Percentiles rank a stretch among this genome's conserved stretches.
These are phyloP conservation scores for Ligustrum vulgare DNA, from an alignment of 257 asterid genomes.

Conservation along the genomic window DNA sequence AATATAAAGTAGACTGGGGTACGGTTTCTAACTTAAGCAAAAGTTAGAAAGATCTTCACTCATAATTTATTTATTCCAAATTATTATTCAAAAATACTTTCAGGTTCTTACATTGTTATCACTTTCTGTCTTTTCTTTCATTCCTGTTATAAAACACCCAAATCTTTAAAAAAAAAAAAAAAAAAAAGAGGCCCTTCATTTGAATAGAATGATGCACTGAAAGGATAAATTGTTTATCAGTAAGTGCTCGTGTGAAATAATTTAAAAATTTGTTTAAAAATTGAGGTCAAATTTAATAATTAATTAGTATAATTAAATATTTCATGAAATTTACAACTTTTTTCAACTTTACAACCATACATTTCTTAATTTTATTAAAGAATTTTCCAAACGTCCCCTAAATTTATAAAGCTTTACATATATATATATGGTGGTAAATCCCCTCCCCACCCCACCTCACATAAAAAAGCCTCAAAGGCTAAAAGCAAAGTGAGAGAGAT, in stretches of 20 bases:
- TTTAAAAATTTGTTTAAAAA: too few relatives aligned
- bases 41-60: conserved; percentile 11
- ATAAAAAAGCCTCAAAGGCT: conserved; percentile 27
- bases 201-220: conserved; percentile 28
- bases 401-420: conserved; percentile 21
- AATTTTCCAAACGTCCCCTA: too few relatives aligned
- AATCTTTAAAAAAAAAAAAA: too few relatives aligned
- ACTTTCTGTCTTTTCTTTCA: conserved; percentile 64
- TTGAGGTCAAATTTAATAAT: too few relatives aligned
- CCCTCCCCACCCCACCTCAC: neutral
- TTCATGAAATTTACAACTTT: too few relatives aligned
- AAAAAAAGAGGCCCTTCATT: conserved; percentile 34
- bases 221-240: conserved; percentile 30
- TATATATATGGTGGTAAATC: conserved; percentile 26
- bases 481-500: conserved; percentile 39
- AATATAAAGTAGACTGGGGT: conserved; percentile 8
- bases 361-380: too few relatives aligned
- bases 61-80: neutral
- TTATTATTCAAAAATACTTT: conserved; percentile 1
- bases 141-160: conserved; percentile 71
- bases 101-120: conserved; percentile 29
- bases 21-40: conserved; percentile 7
- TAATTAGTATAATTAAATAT: too few relatives aligned
- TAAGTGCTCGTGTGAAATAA: neutral
- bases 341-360: too few relatives aligned